A percentile compares a stretch with the other conserved stretches of the same genome.
Evolutionary conservation across 2,329 filamentous ascomycete genomes (phyloP).

Genomic region (Cytospora piceicola): DNA sequence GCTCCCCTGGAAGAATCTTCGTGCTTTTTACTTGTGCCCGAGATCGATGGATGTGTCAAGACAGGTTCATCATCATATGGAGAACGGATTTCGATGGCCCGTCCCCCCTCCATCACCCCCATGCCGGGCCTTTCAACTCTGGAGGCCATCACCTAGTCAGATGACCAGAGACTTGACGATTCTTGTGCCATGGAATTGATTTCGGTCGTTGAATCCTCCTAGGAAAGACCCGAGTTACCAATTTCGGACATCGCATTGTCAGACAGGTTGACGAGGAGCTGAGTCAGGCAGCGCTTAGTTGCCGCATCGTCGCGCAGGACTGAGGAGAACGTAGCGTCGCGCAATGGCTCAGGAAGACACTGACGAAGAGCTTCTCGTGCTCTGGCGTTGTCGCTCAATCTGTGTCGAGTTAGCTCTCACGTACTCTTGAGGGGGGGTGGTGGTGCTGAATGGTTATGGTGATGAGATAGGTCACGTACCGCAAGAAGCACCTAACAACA

Average conservation of each 20-base stretch:
- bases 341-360: conserved; percentile 96
- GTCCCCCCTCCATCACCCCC: neutral
- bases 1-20: neutral
- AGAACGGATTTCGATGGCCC: neutral
- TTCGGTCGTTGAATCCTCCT: conserved; percentile 22
- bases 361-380: conserved; percentile 93
- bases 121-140: neutral
- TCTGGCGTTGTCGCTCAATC: conserved; percentile 92
- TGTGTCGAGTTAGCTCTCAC: conserved; percentile 42
- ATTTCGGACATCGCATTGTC: conserved; percentile 69
- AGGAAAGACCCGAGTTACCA: conserved; percentile 34
- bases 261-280: conserved; percentile 93
- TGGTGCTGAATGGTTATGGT: neutral
- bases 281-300: conserved; percentile 96
- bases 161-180: conserved; percentile 13
- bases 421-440: neutral
- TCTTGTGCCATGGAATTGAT: conserved; percentile 8
- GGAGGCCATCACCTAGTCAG: conserved; percentile 5
- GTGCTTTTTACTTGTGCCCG: neutral
- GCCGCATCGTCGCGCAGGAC: conserved; percentile 96
- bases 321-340: conserved; percentile 94
- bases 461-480: conserved; percentile 58
- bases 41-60: neutral
- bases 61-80: neutral
- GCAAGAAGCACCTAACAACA: conserved; percentile 93